Evolutionary conservation across 495 filamentous ascomycete genomes (phyloP).

Genomic region (Xylaria palmicola): DNA sequence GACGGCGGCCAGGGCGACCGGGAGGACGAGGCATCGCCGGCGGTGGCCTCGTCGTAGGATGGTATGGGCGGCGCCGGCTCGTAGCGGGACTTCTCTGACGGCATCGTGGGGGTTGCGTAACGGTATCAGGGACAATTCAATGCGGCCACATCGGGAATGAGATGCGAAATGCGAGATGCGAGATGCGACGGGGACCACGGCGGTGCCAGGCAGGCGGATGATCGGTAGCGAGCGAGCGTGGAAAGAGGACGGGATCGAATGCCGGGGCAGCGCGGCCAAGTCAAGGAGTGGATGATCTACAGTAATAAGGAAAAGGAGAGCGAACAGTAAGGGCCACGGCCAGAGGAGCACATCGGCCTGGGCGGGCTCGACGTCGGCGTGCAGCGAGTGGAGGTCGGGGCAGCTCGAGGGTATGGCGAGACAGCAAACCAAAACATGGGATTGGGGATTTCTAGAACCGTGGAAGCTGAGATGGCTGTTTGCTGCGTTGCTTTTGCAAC

Average conservation of each 20-base stretch:
- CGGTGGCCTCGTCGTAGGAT: slow-evolving; percentile 86
- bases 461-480: no score
- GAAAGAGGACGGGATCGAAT: background rate
- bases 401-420: no score
- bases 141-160: background rate
- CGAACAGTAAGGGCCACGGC: background rate
- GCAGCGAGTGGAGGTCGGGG: no score
- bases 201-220: background rate
- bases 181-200: no score
- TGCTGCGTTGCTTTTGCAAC: no score
- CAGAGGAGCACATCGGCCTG: background rate
- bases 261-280: background rate
- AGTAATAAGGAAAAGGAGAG: background rate
- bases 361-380: background rate
- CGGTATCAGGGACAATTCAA: background rate
- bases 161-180: background rate
- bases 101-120: slow-evolving; percentile 26
- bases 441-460: no score
- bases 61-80: slow-evolving; percentile 78
- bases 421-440: no score
- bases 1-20: slow-evolving; percentile 33
- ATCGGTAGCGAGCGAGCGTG: background rate
- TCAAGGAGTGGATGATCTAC: background rate
- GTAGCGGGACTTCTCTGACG: slow-evolving; percentile 50
- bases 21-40: slow-evolving; percentile 42